Percentiles rank a stretch among this genome's conserved stretches.
These are phyloP conservation scores for Thermoascus crustaceus DNA, from an alignment of 2,329 filamentous ascomycete genomes.

Conservation along the genomic window DNA sequence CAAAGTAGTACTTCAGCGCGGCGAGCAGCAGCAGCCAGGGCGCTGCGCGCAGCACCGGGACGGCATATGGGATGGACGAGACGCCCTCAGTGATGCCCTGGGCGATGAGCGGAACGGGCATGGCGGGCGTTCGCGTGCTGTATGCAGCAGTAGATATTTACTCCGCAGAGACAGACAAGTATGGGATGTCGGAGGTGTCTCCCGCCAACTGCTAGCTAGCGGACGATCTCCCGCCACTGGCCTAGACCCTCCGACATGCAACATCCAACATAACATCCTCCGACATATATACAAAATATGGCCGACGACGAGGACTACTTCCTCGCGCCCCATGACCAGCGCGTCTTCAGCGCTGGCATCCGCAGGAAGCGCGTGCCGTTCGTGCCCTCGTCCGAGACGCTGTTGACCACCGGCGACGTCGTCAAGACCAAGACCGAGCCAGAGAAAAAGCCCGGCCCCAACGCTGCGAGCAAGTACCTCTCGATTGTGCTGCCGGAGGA, in stretches of 20 bases:
- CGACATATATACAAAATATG: too few relatives aligned
- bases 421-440: constrained; percentile 17
- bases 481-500: constrained; percentile 37
- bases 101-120: constrained; percentile 55
- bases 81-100: constrained; percentile 49
- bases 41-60: constrained; percentile 44
- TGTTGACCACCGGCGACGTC: constrained; percentile 22
- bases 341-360: constrained; percentile 55
- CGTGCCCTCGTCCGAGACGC: constrained; percentile 41
- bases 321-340: constrained; percentile 50
- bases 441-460: constrained; percentile 15
- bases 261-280: too few relatives aligned
- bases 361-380: constrained; percentile 54
- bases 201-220: constrained; percentile 10
- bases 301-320: constrained; percentile 52
- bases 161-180: too few relatives aligned
- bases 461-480: constrained; percentile 36
- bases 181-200: too few relatives aligned
- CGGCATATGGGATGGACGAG: constrained; percentile 45
- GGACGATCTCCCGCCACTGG: constrained; percentile 18
- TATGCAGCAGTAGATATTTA: background rate
- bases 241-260: too few relatives aligned
- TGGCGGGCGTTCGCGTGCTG: constrained; percentile 24
- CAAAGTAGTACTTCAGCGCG: constrained; percentile 65
- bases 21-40: constrained; percentile 46